Base-by-base conservation (phyloP, 257 asterid species). In the Solanum habrochaites region DNA sequence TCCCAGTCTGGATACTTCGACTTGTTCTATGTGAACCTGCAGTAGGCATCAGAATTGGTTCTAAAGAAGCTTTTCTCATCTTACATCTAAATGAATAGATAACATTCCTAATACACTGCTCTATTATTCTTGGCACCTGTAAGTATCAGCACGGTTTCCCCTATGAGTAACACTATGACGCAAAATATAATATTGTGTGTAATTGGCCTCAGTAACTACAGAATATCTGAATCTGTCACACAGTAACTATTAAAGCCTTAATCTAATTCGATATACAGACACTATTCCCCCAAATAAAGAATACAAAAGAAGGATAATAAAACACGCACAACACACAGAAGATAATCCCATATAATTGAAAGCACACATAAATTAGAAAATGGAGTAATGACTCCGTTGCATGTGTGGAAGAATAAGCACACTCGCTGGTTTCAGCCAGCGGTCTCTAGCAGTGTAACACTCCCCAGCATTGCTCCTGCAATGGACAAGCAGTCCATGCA, bases 391-490 rank as follows among this genome's bases (percentile, higher is more conserved):
- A 88, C 25, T 89, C 99, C 95, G 98, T 95, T 86, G 99, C 99
- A 91, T 86, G 90, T 85, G 99, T 13, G 99, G 99, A 91, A 97
- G 97, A 90, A 97, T 94, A 88, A 97, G 97, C n/a, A 87, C 99
- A 87, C 99, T 88, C 98, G 98, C 99, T 72, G 99, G 98, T 93
- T 93, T 97, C 92, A 97, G 89, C 98, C 98, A 97, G 80, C 98
- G 95, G 89, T 97, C 99, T 89, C 99, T 91, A 67, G 99, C 99
- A 86, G 95, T 93, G 87, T 95, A 49, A 97, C 99, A 93, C 99
- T 95, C 90, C 98, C 99, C 90, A 97, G 91, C 99, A 95, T n/a
- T 97, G 94, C 99, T 97, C n/a, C 99, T 97, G 89, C 87, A 88
- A 67, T n/a, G 85, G 87, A 85, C 83, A 86, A 86, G 87, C 62